Evolutionary conservation across 495 filamentous ascomycete species (phyloP), one percentile per base, ranked within the genome.

Genomic region (Amorphotheca resinae): DNA sequence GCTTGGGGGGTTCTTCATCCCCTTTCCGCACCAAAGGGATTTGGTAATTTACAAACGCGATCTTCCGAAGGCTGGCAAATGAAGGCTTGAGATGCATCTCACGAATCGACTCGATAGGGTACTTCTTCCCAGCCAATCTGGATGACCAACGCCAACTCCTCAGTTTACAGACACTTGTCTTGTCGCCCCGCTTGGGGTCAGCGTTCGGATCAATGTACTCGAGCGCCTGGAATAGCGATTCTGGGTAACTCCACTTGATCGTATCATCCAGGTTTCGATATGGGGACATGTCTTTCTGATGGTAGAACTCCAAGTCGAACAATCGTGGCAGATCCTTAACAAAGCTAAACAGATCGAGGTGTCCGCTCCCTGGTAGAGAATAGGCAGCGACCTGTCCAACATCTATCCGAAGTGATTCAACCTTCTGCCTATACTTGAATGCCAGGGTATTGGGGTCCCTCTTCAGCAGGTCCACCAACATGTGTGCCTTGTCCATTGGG

Each of bases 121-220:
- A 49, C n/a, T 56, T 56, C 1, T 65, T 60, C 7, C 72, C 66
- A 46, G 72, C 67, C 34, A 82, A 65, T n/a, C 77, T 70, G 25
- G 72, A 60, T 50, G 82, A 88, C 86, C 87, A 93, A 23, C 76
- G 76, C 82, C 83, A 95, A 41, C 69, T 76, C 22, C 62, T 66
- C 22, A 93, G 71, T 26, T 55, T 55, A 31, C 45, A 49, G 21
- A 49, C 35, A 26, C 42, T 42, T n/a, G 49, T 55, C 38, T 55
- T 55, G 22, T 55, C 52, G 28, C 52, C 52, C 18, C 30, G 28
- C 9, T 22, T 5, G 3, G 45, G 18, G 18, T 55, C 45, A 9
- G 52, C 48, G 9, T 20, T 28, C 5, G 44, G 50, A 30, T 57
- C 53, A 15, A 44, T 32, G 5, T 64, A 61, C 26, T 55, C 61